A percentile compares a stretch with the other conserved stretches of the same genome.
Evolutionary conservation across 257 asterid species (phyloP).

Genomic region (Capsicum chinense): DNA sequence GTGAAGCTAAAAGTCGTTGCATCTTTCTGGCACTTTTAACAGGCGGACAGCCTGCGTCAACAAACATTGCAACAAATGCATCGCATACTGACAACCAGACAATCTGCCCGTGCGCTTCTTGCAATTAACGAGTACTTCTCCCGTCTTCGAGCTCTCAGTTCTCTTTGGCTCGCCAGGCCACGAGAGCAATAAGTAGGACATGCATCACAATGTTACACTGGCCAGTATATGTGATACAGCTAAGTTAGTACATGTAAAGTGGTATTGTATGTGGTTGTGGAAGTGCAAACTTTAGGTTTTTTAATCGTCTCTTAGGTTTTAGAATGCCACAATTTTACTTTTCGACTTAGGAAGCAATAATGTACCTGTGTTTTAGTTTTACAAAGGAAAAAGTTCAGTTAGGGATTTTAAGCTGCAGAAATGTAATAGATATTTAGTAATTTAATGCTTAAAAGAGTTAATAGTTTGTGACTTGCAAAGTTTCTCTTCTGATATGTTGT

Average conservation of each 20-base stretch:
- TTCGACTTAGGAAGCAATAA: neutral
- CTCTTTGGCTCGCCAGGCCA: conserved; percentile 97
- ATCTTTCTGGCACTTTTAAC: neutral
- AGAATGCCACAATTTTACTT: neutral
- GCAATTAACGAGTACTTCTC: conserved; percentile 77
- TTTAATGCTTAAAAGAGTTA: neutral
- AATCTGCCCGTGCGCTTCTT: conserved; percentile 88
- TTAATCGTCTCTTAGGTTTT: neutral
- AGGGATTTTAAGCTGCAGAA: conserved; percentile 17
- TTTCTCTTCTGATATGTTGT: neutral
- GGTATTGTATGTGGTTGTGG: conserved; percentile 25
- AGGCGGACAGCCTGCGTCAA: conserved; percentile 93
- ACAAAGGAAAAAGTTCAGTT: neutral
- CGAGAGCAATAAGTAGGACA: conserved; percentile 48
- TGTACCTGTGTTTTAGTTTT: conserved; percentile 23
- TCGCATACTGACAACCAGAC: conserved; percentile 78
- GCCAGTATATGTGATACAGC: neutral
- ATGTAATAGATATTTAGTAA: neutral
- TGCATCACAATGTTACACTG: neutral
- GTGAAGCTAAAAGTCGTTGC: neutral
- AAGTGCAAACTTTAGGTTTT: neutral
- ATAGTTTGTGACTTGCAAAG: neutral
- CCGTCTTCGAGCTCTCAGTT: conserved; percentile 91
- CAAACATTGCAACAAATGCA: conserved; percentile 91
- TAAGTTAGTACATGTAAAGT: neutral